Conservation (phyloP, 1,284 basidiomycete species). For the Puccinia novopanici region DNA sequence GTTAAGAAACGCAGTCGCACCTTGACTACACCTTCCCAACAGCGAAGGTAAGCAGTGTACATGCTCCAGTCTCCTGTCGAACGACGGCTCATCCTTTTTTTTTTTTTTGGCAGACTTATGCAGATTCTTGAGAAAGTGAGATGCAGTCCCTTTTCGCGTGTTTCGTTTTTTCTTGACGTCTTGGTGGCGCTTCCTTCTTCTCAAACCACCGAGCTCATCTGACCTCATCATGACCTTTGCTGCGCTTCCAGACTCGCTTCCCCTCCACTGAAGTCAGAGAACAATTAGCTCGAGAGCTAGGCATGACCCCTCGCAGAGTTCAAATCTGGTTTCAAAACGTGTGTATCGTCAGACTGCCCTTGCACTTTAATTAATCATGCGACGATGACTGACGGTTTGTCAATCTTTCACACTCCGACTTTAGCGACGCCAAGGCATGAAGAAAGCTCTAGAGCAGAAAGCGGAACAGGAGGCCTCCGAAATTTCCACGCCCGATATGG, state of each 20-base stretch:
- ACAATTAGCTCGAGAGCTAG: slow-evolving; percentile 77
- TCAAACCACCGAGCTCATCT: not conserved
- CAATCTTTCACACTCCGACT: not conserved
- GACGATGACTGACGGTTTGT: not conserved
- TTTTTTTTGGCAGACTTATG: slow-evolving; percentile 26
- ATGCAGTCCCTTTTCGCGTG: not conserved
- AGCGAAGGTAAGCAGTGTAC: slow-evolving; percentile 27
- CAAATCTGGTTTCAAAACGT: slow-evolving; percentile 65
- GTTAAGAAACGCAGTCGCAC: slow-evolving; percentile 66
- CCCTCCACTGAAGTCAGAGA: slow-evolving; percentile 79
- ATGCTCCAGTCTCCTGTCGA: not conserved
- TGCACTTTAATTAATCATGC: not conserved
- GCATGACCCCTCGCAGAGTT: slow-evolving; percentile 78
- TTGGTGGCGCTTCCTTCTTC: too few species aligned
- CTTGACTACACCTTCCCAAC: slow-evolving; percentile 73
- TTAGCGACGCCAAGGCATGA: slow-evolving; percentile 49
- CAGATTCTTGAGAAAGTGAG: slow-evolving; percentile 43
- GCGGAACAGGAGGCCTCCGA: slow-evolving; percentile 15
- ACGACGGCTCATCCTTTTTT: not conserved
- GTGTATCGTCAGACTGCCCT: not conserved
- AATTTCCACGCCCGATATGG: not conserved
- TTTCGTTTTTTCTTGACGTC: not conserved
- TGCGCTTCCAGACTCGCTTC: slow-evolving; percentile 70
- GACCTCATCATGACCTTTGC: not conserved
- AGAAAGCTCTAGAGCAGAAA: slow-evolving; percentile 43